Base-by-base conservation (phyloP, 768 basidiomycete species). In the Amanita inopinata region DNA sequence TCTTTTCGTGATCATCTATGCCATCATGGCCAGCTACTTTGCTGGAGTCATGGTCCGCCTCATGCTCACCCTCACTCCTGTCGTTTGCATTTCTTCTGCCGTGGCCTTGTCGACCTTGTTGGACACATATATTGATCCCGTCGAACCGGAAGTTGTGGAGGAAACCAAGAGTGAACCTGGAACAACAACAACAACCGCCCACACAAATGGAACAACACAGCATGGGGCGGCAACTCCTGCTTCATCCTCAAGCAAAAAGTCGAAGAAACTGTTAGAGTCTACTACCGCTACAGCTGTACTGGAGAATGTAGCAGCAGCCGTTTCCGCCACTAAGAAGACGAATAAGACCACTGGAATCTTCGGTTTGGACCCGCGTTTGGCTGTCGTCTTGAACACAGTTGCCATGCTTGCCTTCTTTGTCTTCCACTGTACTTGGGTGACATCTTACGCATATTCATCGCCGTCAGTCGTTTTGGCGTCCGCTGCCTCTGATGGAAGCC, bases 31-130 rank as follows among this genome's bases (percentile, higher is more conserved):
- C 36, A 91, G 89, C 60, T 99, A 99, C 72, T 99, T 99, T 56
- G 94, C 96, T 3, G 96, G 96, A 32, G 94, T 99, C 58, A 99
- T 99, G 96, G 96, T 99, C 49, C 91, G 96, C 45, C 73, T 98
- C 47, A 98, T 99, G 90, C 73, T 99, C 42, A 85, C 96, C 18
- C 79, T 99, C 44, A 98, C 94, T 0, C 96, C 96, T 1, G 86
- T 94, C 45, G 96, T 98, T 33, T 99, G 96, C 57, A 87, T 98
- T 45, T 60, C 90, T 12, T 81, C 90, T 12, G 96, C 96, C 4
- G 80, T 98, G 22, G 91, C 92, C 1, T 66, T 96, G 46, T 93
- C 92, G 2, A 74, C 80, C 5, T 70, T 98, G 8, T 67, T 97
- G 45, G 88, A 96, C 51, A 86, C 81, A 0, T 99, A 90, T 60